These are phyloP conservation scores for Westerdykella aurantiaca DNA, from an alignment of 2,329 filamentous ascomycete species.

Conservation along the genomic window DNA sequence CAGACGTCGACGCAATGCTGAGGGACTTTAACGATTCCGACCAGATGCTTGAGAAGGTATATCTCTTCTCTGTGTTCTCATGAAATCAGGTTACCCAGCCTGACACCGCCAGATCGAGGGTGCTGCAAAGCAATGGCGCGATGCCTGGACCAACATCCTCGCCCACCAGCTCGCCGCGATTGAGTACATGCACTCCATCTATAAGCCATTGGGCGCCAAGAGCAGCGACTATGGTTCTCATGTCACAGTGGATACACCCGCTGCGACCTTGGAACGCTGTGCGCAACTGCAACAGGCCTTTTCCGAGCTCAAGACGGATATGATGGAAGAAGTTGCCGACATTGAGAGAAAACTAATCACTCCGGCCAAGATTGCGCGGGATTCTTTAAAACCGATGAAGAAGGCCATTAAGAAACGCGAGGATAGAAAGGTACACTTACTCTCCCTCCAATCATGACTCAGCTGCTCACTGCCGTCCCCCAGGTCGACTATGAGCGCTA, in stretches of 20 bases:
- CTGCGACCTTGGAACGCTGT: slow-evolving; percentile 58
- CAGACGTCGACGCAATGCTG: slow-evolving; percentile 67
- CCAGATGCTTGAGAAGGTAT: slow-evolving; percentile 65
- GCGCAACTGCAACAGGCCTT: slow-evolving; percentile 61
- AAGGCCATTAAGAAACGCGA: slow-evolving; percentile 83
- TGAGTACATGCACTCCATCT: slow-evolving; percentile 65
- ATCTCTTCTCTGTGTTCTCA: neutral
- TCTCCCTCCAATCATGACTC: neutral
- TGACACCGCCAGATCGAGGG: slow-evolving; percentile 59
- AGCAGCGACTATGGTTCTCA: slow-evolving; percentile 47
- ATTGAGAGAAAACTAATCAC: slow-evolving; percentile 66
- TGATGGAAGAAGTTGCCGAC: slow-evolving; percentile 63
- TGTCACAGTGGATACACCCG: slow-evolving; percentile 56
- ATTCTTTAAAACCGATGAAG: slow-evolving; percentile 64
- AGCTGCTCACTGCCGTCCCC: slow-evolving; percentile 8
- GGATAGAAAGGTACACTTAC: slow-evolving; percentile 57
- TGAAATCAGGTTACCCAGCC: neutral
- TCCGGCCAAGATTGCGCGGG: slow-evolving; percentile 64
- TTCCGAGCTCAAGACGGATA: slow-evolving; percentile 63
- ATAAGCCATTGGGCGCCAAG: slow-evolving; percentile 68
- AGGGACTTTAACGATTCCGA: slow-evolving; percentile 78
- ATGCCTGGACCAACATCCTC: slow-evolving; percentile 70
- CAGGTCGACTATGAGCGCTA: slow-evolving; percentile 74
- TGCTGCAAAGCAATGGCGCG: slow-evolving; percentile 68
- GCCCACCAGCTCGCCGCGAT: slow-evolving; percentile 61